A percentile compares a stretch with the other conserved stretches of the same genome.
These are phyloP conservation scores for Ophiostoma sp. DNA, from an alignment of 2,329 filamentous ascomycete species.

Conservation along the genomic window DNA sequence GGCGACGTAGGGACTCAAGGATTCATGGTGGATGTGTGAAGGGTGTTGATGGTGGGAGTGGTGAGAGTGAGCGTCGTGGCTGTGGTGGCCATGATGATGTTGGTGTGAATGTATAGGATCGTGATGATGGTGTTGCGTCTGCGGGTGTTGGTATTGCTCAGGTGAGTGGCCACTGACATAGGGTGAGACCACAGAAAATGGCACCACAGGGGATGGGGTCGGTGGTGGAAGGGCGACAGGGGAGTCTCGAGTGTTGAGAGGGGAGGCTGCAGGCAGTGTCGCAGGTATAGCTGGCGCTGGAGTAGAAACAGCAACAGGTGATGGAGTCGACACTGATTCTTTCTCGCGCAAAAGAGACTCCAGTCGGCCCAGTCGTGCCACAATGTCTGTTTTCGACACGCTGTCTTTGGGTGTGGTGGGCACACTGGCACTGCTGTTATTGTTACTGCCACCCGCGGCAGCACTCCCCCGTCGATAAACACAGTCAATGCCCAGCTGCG, in stretches of 20 bases:
- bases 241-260: neutral
- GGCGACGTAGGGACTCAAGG: neutral
- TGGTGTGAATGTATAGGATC: neutral
- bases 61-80: neutral
- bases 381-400: neutral
- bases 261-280: neutral
- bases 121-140: neutral
- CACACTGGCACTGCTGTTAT: neutral
- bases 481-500: conserved; percentile 26
- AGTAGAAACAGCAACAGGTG: neutral
- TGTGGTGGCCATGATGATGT: neutral
- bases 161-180: neutral
- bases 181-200: neutral
- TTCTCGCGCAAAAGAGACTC: conserved; percentile 5
- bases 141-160: neutral
- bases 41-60: neutral
- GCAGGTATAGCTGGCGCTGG: neutral
- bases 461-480: conserved; percentile 24
- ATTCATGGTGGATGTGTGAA: neutral
- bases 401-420: neutral
- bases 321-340: neutral
- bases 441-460: neutral
- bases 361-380: conserved; percentile 5
- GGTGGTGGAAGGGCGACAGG: neutral
- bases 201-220: neutral